These are phyloP conservation scores for Plectosphaerella sp. DNA, from an alignment of 2,329 filamentous ascomycete genomes.

Conservation along the genomic window DNA sequence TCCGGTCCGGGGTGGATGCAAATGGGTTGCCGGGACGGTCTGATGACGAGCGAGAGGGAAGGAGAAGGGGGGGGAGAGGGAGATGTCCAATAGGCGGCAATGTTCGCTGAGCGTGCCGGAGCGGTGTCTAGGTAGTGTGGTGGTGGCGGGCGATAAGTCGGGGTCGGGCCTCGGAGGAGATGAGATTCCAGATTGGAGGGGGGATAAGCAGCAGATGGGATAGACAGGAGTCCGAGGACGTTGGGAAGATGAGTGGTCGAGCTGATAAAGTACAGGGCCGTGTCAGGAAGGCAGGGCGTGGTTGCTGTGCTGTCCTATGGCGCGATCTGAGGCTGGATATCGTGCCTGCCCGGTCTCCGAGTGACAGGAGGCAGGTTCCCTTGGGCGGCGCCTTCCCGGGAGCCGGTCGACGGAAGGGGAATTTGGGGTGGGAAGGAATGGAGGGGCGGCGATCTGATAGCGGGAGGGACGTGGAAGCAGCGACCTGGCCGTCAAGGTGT, in stretches of 20 bases:
- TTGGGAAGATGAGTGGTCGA: not conserved
- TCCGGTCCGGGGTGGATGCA: not conserved
- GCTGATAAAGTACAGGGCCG: not conserved
- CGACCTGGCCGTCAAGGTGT: too few species aligned
- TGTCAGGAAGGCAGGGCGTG: not conserved
- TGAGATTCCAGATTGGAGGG: not conserved
- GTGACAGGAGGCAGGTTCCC: too few species aligned
- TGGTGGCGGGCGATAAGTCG: not conserved
- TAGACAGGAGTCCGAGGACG: not conserved
- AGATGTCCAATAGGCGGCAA: constrained; percentile 9
- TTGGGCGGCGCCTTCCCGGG: too few species aligned
- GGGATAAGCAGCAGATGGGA: not conserved
- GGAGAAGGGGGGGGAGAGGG: not conserved
- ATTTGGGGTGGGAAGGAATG: too few species aligned
- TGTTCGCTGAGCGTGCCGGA: constrained; percentile 6
- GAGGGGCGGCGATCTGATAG: too few species aligned
- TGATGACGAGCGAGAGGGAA: not conserved
- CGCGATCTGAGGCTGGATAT: not conserved
- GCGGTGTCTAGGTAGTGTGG: not conserved
- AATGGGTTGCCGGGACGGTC: too few species aligned
- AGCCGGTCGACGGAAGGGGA: too few species aligned
- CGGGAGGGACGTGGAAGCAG: too few species aligned
- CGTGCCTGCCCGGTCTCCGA: not conserved
- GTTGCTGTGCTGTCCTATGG: not conserved
- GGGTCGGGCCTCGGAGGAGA: not conserved